A percentile compares a stretch with the other conserved stretches of the same genome.
Conservation (phyloP, 768 basidiomycete species). For the Tylopilus intermedius region DNA sequence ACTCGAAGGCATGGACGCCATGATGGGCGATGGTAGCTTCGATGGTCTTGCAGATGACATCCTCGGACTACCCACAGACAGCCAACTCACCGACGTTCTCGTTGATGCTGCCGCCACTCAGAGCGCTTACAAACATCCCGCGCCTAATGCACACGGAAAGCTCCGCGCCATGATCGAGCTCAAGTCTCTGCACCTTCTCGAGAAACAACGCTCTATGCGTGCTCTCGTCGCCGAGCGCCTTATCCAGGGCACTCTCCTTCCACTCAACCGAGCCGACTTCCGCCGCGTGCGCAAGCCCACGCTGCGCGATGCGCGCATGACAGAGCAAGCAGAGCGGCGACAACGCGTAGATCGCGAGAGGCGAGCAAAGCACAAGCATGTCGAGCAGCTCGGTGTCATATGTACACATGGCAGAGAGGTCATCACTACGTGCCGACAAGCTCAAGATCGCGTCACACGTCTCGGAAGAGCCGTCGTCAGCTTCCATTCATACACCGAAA, state of each 20-base stretch:
- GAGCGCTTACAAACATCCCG: conserved; percentile 39
- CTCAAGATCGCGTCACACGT: conserved; percentile 52
- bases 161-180: conserved; percentile 90
- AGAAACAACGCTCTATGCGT: conserved; percentile 86
- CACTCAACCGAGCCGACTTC: conserved; percentile 89
- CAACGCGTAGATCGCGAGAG: conserved; percentile 91
- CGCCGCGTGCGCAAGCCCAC: conserved; percentile 80
- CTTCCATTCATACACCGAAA: conserved; percentile 89
- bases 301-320: conserved; percentile 82
- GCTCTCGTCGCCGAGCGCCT: conserved; percentile 83
- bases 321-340: conserved; percentile 84
- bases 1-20: conserved; percentile 73
- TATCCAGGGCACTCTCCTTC: conserved; percentile 81
- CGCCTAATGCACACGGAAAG: conserved; percentile 70
- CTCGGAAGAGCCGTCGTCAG: conserved; percentile 75
- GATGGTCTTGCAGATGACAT: conserved; percentile 45
- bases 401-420: conserved; percentile 78
- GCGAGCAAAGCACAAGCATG: conserved; percentile 92
- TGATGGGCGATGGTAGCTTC: conserved; percentile 72
- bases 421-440: conserved; percentile 58
- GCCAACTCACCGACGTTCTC: conserved; percentile 23
- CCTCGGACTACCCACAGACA: conserved; percentile 3
- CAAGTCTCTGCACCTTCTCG: conserved; percentile 80
- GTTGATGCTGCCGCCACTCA: conserved; percentile 31
- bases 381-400: conserved; percentile 88